Conservation (phyloP, 2,329 filamentous ascomycete genomes). For the Aspergillus viridinutans region DNA sequence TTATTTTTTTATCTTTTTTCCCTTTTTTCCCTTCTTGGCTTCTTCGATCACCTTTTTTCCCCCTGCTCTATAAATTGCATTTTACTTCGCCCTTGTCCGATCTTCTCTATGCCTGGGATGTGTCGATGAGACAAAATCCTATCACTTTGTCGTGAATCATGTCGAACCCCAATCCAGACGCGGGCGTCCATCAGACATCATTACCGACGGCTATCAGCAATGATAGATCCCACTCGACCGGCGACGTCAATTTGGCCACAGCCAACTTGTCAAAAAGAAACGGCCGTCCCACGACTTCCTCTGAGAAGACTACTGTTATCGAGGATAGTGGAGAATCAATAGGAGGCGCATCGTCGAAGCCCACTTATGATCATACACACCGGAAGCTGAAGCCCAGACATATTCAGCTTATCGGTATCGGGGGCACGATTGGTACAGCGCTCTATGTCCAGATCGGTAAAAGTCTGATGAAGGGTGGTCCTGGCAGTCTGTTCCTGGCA, state of each 20-base stretch:
- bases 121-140: background rate
- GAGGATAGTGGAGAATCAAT: conserved; percentile 19
- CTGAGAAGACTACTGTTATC: conserved; percentile 16
- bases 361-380: conserved; percentile 31
- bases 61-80: background rate
- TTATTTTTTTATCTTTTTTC: background rate
- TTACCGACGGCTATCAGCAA: conserved; percentile 13
- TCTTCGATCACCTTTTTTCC: background rate
- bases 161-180: background rate
- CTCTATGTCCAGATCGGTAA: conserved; percentile 43
- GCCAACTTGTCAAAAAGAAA: conserved; percentile 11
- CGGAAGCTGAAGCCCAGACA: conserved; percentile 43
- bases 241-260: conserved; percentile 9
- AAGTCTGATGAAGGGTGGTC: conserved; percentile 39
- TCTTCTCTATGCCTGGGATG: background rate
- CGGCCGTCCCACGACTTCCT: conserved; percentile 4
- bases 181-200: conserved; percentile 8
- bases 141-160: conserved; percentile 1
- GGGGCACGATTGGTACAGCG: conserved; percentile 43
- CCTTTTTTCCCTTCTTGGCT: conserved; percentile 4
- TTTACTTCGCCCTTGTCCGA: background rate
- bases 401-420: conserved; percentile 46
- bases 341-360: conserved; percentile 21
- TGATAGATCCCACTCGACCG: conserved; percentile 9
- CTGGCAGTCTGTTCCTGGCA: conserved; percentile 42